phyloP scores from a whole-genome alignment of 2,329 filamentous ascomycete species.

The Exophiala mesophila region DNA sequence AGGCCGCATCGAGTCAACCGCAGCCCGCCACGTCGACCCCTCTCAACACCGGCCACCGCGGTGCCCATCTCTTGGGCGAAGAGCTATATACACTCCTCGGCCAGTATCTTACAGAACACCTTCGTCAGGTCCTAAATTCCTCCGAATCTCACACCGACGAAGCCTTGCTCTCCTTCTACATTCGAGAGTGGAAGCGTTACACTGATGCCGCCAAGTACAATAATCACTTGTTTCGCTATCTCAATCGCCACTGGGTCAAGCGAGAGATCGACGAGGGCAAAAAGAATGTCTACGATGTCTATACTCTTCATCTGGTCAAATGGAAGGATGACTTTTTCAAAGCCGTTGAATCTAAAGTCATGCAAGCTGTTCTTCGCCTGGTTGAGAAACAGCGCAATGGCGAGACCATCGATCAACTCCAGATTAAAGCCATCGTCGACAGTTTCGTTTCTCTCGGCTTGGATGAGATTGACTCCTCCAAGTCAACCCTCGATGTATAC shows the following conservation, averaged over 20 bases:
- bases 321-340: constrained; percentile 92
- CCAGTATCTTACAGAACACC: constrained; percentile 73
- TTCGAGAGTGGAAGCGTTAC: constrained; percentile 93
- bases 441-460: constrained; percentile 93
- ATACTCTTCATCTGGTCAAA: constrained; percentile 90
- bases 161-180: constrained; percentile 86
- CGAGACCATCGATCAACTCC: constrained; percentile 93
- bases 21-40: constrained; percentile 2
- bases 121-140: constrained; percentile 63
- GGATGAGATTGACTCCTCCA: constrained; percentile 86
- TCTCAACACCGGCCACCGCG: constrained; percentile 12
- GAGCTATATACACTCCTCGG: constrained; percentile 92
- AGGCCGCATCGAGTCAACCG: constrained; percentile 62
- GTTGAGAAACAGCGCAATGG: constrained; percentile 97
- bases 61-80: constrained; percentile 85
- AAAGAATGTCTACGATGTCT: constrained; percentile 96
- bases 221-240: constrained; percentile 91
- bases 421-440: constrained; percentile 95
- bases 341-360: constrained; percentile 78
- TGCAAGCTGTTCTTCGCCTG: constrained; percentile 89
- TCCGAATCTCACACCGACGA: constrained; percentile 83
- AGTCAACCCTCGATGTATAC: constrained; percentile 94
- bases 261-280: constrained; percentile 98
- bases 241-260: constrained; percentile 99
- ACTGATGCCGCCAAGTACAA: constrained; percentile 95